These are phyloP conservation scores for Ananas comosus DNA, from an alignment of 176 grass and related monocot genomes.

Conservation along the genomic window DNA sequence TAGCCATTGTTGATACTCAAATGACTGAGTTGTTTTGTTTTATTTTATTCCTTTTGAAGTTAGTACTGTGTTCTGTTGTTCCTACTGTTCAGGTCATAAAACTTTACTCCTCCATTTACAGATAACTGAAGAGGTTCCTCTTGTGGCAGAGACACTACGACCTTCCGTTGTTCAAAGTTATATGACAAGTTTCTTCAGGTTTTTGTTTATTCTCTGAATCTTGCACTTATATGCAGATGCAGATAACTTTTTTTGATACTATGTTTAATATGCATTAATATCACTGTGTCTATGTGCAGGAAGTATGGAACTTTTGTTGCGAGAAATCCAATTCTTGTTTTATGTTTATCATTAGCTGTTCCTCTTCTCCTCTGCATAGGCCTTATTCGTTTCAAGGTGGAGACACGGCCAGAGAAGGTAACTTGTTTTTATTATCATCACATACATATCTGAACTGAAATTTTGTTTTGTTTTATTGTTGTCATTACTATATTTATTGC, in stretches of 20 bases:
- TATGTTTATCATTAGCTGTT: slow-evolving; percentile 63
- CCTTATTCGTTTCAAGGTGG: slow-evolving; percentile 80
- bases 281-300: slow-evolving; percentile 44
- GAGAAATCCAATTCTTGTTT: slow-evolving; percentile 67
- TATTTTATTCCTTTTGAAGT: not conserved
- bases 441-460: not conserved
- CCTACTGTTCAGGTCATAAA: not conserved
- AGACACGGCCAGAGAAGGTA: slow-evolving; percentile 91
- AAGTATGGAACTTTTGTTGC: slow-evolving; percentile 70
- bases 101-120: slow-evolving; percentile 16
- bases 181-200: slow-evolving; percentile 91
- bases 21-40: too few species aligned
- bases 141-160: slow-evolving; percentile 18
- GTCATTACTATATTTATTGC: too few species aligned
- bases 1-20: too few species aligned
- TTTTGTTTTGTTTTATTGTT: not conserved
- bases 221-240: slow-evolving; percentile 19
- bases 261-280: slow-evolving; percentile 17
- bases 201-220: slow-evolving; percentile 3
- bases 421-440: not conserved
- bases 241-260: slow-evolving; percentile 19
- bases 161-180: slow-evolving; percentile 76
- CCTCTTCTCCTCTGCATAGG: slow-evolving; percentile 80
- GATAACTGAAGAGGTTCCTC: slow-evolving; percentile 34
- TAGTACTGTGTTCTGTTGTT: not conserved